Conservation (phyloP, 2,329 filamentous ascomycete species). For the Aspergillus aculeatinus region DNA sequence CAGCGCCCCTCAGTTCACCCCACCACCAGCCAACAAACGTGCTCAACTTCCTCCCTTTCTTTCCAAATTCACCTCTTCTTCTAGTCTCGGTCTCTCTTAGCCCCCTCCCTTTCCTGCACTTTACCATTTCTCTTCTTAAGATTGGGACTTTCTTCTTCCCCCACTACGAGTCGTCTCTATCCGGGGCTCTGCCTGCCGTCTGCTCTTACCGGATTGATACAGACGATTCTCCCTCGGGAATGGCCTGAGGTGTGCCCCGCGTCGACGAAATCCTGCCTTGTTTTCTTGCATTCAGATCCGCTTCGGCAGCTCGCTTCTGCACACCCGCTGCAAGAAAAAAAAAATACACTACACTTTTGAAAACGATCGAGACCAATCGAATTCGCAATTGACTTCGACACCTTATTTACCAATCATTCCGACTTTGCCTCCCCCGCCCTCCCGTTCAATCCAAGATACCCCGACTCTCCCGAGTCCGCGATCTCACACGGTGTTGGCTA, state of each 20-base stretch:
- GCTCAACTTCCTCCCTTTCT: not conserved
- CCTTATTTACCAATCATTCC: conserved; percentile 8
- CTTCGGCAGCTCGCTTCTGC: not conserved
- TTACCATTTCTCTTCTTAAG: not conserved
- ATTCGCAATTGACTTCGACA: not conserved
- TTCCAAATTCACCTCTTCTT: not conserved
- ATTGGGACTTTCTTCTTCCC: not conserved
- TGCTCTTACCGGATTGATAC: not conserved
- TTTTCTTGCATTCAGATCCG: not conserved
- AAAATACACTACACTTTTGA: not conserved
- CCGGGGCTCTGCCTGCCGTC: not conserved
- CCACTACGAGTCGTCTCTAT: not conserved
- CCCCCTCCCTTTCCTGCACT: not conserved
- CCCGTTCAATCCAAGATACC: conserved; percentile 3
- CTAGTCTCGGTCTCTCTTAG: not conserved
- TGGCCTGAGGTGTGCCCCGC: conserved; percentile 18
- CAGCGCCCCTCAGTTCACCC: not conserved
- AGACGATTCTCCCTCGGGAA: conserved; percentile 1
- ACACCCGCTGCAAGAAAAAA: not conserved
- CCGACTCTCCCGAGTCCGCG: conserved; percentile 2
- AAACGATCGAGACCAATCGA: not conserved
- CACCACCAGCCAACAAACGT: not conserved
- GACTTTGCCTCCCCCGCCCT: not conserved
- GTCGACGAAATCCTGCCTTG: conserved; percentile 10
- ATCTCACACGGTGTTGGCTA: not conserved